These are phyloP conservation scores for Talaromyces borbonicus DNA, from an alignment of 495 filamentous ascomycete species.

Conservation along the genomic window DNA sequence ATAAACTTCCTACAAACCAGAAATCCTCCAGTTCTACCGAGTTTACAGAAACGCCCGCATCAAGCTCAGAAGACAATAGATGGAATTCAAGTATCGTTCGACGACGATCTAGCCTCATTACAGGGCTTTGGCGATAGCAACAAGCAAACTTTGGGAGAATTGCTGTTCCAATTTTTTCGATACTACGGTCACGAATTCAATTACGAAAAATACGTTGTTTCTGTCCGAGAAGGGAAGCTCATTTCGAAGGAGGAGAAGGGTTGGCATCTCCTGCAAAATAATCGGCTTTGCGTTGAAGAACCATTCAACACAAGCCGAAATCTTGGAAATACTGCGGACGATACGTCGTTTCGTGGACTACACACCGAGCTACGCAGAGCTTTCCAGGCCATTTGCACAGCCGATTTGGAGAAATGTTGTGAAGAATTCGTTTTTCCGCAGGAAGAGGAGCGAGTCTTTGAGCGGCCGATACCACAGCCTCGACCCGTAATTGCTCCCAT, in stretches of 20 bases:
- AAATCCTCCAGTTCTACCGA: constrained; percentile 77
- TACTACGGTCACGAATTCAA: constrained; percentile 91
- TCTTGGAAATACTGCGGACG: constrained; percentile 91
- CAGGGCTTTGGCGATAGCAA: constrained; percentile 68
- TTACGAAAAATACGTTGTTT: constrained; percentile 75
- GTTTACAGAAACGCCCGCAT: constrained; percentile 69
- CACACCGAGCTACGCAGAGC: constrained; percentile 84
- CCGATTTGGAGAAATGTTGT: constrained; percentile 68
- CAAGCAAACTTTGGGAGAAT: constrained; percentile 67
- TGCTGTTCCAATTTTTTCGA: constrained; percentile 89
- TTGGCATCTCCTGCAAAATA: constrained; percentile 69
- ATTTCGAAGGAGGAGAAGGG: constrained; percentile 79
- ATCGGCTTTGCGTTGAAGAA: constrained; percentile 88
- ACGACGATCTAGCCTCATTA: constrained; percentile 69
- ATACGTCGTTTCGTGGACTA: constrained; percentile 81
- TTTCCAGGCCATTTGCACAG: constrained; percentile 67
- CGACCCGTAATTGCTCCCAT: constrained; percentile 49
- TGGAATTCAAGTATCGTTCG: constrained; percentile 63
- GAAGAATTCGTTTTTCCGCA: constrained; percentile 76
- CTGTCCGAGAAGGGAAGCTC: constrained; percentile 73
- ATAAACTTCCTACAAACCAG: constrained; percentile 91
- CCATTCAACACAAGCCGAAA: constrained; percentile 94
- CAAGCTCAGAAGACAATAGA: constrained; percentile 47
- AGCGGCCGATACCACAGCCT: constrained; percentile 58
- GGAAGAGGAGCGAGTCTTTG: constrained; percentile 68